Base-by-base conservation (phyloP, 805 yeast species). In the Zygotorulaspora chibaensis region DNA sequence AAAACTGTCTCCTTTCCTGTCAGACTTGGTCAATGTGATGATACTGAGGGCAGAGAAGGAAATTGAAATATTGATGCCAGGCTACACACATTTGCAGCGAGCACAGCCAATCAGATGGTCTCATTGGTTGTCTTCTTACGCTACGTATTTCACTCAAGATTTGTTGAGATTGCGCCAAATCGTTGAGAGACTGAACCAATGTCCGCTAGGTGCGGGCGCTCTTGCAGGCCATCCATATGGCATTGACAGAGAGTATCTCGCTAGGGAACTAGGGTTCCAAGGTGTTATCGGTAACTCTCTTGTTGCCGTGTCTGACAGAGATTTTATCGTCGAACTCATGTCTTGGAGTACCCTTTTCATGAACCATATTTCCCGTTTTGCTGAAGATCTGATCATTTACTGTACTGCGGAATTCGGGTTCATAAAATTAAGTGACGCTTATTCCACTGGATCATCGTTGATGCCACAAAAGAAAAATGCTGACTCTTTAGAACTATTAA, bases 81-180 rank as follows among this genome's bases (percentile, higher is more conserved):
- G 99, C 36, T 93, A 93, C 72, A 93, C 99, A 11, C 99, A 93
- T 71, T 74, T 93, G 65, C 99, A 93, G 75, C 85, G 96, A 66
- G 98, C 98, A 1, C 99, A 90, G 70, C 99, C 99, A n/a, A 93
- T 93, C 62, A 81, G 99, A 71, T 93, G 99, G 99, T 76, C 97
- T 1, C 99, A 93, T 66, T 91, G 97, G 96, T 74, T 93, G 55
- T 80, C 91, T 55, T 82, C 88, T 65, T 91, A 93, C 62, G 97
- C 96, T 31, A 91, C 99, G 2, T 93, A 90, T 64, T 84, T 93
- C 68, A 79, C 90, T 8, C 89, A 89, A 62, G 99, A 93, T 65
- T 81, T 84, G 70, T 80, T 86, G 65, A 80, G 99, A 65, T 75
- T 93, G 56, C 70, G 77, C 53, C 93, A 95, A 69, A 75, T 93